Conservation (phyloP, 192 early-diverging fungal genomes). For the Spizellomyces sp. region DNA sequence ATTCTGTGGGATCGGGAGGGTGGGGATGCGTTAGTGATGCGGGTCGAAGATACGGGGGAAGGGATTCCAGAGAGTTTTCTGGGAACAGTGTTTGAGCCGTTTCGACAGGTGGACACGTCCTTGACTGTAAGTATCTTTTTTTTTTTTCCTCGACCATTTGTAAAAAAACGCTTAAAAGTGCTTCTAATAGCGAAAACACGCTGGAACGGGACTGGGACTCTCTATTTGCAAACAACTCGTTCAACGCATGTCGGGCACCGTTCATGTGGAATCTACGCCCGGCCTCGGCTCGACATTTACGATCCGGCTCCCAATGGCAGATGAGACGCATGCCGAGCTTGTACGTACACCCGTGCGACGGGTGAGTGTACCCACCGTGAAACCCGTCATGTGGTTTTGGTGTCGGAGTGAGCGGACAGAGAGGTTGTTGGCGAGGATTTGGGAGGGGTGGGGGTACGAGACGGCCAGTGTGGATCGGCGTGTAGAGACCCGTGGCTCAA, state of each 20-base stretch:
- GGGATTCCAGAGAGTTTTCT: constrained; percentile 7
- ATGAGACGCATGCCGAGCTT: neutral
- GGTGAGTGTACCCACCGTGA: neutral
- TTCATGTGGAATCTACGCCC: neutral
- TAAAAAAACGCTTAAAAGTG: too few relatives aligned
- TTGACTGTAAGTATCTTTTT: too few relatives aligned
- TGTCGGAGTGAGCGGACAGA: too few relatives aligned
- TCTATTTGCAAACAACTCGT: constrained; percentile 11
- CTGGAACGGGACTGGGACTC: constrained; percentile 1
- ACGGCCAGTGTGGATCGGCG: too few relatives aligned
- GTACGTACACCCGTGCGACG: neutral
- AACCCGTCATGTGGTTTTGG: too few relatives aligned
- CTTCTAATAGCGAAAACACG: neutral
- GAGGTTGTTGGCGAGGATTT: too few relatives aligned
- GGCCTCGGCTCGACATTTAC: neutral
- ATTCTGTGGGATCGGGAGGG: neutral
- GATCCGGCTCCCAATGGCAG: constrained; percentile 2
- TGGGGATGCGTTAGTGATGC: neutral
- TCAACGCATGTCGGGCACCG: neutral
- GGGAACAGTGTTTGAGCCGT: constrained; percentile 9
- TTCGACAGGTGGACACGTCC: constrained; percentile 7
- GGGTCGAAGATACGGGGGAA: constrained; percentile 9
- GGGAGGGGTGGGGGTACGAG: too few relatives aligned
- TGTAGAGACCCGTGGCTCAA: too few relatives aligned
- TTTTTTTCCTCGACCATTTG: too few relatives aligned